Evolutionary conservation across 345 rosid species (phyloP), one percentile per base, ranked within the genome.

Genomic region (Murraya paniculata): DNA sequence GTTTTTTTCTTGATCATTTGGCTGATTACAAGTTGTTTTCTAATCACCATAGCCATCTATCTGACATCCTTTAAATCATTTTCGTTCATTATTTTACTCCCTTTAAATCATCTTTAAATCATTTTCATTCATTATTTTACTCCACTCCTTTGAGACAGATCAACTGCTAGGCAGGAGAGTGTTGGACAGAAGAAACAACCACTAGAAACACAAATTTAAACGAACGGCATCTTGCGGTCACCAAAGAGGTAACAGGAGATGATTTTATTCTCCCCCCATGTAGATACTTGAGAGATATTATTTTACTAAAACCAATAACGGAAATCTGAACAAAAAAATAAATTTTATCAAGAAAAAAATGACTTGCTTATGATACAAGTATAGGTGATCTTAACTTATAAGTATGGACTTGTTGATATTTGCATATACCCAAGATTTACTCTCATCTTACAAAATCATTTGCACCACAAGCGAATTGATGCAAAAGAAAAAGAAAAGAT

Each of bases 401-500:
- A 1, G 33, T 1, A 16, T 16, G 36, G 31, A 62, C 13, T 31
- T 14, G 31, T 6, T 31, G 21, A 64, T 31, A 64, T 62, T 62
- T 30, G 68, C 68, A 31, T 64, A 18, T 6, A 64, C 38, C 38
- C 7, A 5, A 22, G 6, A 64, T 64, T 19, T 16, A 4, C 33
- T 19, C n/a, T 16, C 18, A 45, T 45, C 18, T 45, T 45, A 45
- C 13, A 45, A 41, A 45, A 13, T 45, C 50, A 13, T 45, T 11
- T 13, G 16, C 50, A 45, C 13, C 16, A 13, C 36, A 62, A 2
- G 31, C 6, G 66, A 11, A 28, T 64, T 64, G 21, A 64, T 62
- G 57, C 57, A 60, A 45, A 27, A 64, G 71, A 25, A 30, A 53
- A 59, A 24, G 78, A 75, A 68, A 74, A 4, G 77, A 84, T 1